Base-by-base conservation (phyloP, 148 eudicot genomes). In the Chenopodium quinoa region DNA sequence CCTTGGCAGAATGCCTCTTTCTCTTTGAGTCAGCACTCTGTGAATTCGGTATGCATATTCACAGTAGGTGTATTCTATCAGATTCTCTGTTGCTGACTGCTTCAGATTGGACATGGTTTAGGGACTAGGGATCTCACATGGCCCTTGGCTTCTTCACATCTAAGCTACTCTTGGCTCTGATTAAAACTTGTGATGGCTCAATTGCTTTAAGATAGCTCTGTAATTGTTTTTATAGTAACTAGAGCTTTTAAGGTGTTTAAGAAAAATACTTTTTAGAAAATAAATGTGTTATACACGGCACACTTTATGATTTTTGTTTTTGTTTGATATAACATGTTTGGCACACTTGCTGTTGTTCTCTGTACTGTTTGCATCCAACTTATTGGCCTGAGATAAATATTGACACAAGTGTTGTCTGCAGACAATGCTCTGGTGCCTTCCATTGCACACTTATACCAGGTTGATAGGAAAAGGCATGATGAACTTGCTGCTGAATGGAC, bases 401-500 rank as follows among this genome's bases (percentile, higher is more conserved):
- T 75, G 48, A 70, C 64, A 3, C 9, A 44, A 62, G 54, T 27
- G 9, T 32, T 81, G 11, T 76, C 74, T 86, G 88, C 88, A 96
- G 98, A 89, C 86, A 86, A 89, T 83, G 87, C 98, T 5, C 88
- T 87, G 67, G 88, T 90, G 81, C 93, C 99, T 1, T 91, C 88
- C 75, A 89, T 91, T 76, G 98, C 98, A 9, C 93, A 82, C 80
- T 82, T 92, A 76, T 92, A 91, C 86, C 84, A 92, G 87, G 90
- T 76, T 20, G 98, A 96, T 83, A 89, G 86, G 83, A 81, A 83
- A 54, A 92, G 90, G 83, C 94, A 92, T 52, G 97, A 96, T 82
- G 90, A 91, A 86, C 81, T 91, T 77, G 98, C 99, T 73, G 97
- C 98, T 13, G 91, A 93, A 86, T 96, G 98, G 98, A 96, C 97